Base-by-base conservation (phyloP, 1,284 basidiomycete species). In the Phylloboletellus chloephorus region DNA sequence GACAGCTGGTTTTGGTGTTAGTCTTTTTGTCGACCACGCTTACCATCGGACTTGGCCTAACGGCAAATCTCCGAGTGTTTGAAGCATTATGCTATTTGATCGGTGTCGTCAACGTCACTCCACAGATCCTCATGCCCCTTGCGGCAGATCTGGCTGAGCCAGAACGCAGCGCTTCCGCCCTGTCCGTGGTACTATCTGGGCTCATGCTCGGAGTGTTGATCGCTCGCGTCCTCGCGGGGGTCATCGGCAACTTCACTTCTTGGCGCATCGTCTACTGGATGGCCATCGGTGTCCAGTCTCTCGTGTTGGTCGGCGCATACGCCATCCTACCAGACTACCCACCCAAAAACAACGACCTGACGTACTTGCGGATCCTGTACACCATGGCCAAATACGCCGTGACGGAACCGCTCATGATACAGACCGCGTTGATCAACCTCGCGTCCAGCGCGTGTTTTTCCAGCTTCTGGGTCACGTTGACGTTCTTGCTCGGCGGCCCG, bases 231-330 rank as follows among this genome's bases (percentile, higher is more conserved):
- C 58, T 88, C 2, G 72, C 79, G 0, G 84, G 84, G 0, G 65
- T 83, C 31, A 75, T 88, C 26, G 74, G 76, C 2, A 67, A 85
- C 48, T 79, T 76, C 44, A 60, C 66, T 0, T 67, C 69, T 11
- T 86, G 79, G 77, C 67, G 76, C 19, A 74, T 79, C 25, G 75
- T 81, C 16, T 86, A 82, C 51, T 85, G 78, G 61, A 67, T 82
- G 58, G 72, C 76, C 5, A 74, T 79, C 37, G 80, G 74, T 3
- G 64, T 78, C 12, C 80, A 82, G 52, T 57, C 47, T 41, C 38
- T 72, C 8, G 75, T 83, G 15, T 57, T 77, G 2, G 21, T 70
- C 2, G 67, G 77, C 4, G 61, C 76, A 16, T 87, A 79, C 52
- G 57, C 75, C 19, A 48, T 78, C 29, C 60, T 86, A 11, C 84